Percentiles rank a stretch among this genome's conserved stretches.
phyloP scores from a whole-genome alignment of 2,329 filamentous ascomycete genomes.

The Penicillium sp. region DNA sequence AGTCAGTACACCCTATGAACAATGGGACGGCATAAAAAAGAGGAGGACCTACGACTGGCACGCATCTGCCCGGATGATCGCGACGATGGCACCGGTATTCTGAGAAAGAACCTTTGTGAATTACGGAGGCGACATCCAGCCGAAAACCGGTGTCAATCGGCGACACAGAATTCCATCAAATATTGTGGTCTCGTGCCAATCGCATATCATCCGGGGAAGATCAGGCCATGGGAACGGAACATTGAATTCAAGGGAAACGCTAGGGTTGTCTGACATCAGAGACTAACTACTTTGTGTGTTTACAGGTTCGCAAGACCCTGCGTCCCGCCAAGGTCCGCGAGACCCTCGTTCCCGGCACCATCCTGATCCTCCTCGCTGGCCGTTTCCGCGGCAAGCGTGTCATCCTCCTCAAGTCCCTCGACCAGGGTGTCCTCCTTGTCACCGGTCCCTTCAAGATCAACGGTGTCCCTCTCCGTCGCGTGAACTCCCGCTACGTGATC shows the following conservation, averaged over 20 bases:
- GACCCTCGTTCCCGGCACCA: conserved; percentile 87
- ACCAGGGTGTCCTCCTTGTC: conserved; percentile 96
- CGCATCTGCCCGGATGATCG: conserved; percentile 29
- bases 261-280: conserved; percentile 10
- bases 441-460: conserved; percentile 99
- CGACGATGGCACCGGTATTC: conserved; percentile 30
- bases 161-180: conserved; percentile 10
- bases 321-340: conserved; percentile 83
- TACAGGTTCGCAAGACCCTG: conserved; percentile 89
- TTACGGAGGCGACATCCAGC: conserved; percentile 13
- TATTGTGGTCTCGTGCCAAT: conserved; percentile 3
- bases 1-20: conserved; percentile 64
- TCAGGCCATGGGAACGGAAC: conserved; percentile 4
- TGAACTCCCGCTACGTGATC: conserved; percentile 53
- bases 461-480: conserved; percentile 90
- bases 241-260: conserved; percentile 2
- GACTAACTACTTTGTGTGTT: conserved; percentile 29
- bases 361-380: conserved; percentile 98
- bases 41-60: conserved; percentile 27
- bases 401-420: conserved; percentile 95
- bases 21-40: conserved; percentile 16
- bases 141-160: conserved; percentile 24
- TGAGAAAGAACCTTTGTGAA: conserved; percentile 16
- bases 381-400: conserved; percentile 99
- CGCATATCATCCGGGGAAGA: conserved; percentile 13